Evolutionary conservation across 139 green algal genomes (phyloP).

Genomic region (Astrephomene gubernaculifera): DNA sequence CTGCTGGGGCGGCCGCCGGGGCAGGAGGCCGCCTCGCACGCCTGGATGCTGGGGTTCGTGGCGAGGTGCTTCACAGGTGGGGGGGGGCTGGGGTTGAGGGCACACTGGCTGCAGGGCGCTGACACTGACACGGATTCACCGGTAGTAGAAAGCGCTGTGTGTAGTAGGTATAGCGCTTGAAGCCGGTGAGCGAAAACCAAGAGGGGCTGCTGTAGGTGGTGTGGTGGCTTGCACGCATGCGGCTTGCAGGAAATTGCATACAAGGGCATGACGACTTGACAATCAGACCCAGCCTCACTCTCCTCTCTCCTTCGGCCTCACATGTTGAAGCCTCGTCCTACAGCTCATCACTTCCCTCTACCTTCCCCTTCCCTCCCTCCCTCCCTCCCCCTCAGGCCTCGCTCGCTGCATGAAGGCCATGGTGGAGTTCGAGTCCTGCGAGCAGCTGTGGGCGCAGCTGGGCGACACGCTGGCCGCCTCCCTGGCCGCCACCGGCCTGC

Average conservation of each 20-base stretch:
- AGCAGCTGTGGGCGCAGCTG: slow-evolving; percentile 26
- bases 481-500: background rate
- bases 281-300: no score
- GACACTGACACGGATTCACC: no score
- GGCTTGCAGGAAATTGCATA: no score
- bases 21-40: background rate
- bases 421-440: slow-evolving; percentile 44
- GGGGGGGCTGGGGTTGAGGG: background rate
- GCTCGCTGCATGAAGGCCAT: slow-evolving; percentile 43
- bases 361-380: background rate
- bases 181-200: no score
- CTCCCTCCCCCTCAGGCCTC: background rate
- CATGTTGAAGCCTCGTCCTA: background rate
- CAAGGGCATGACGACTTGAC: no score
- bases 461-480: slow-evolving; percentile 1
- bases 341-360: background rate
- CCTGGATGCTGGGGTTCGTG: slow-evolving; percentile 41
- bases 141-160: no score
- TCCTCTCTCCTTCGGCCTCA: background rate
- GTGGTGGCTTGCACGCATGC: background rate
- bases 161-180: no score
- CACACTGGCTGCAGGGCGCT: no score
- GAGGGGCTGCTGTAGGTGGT: no score
- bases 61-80: slow-evolving; percentile 23
- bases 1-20: background rate